Evolutionary conservation across 2,329 filamentous ascomycete species (phyloP).

Genomic region (Colletotrichum tofieldiae): DNA sequence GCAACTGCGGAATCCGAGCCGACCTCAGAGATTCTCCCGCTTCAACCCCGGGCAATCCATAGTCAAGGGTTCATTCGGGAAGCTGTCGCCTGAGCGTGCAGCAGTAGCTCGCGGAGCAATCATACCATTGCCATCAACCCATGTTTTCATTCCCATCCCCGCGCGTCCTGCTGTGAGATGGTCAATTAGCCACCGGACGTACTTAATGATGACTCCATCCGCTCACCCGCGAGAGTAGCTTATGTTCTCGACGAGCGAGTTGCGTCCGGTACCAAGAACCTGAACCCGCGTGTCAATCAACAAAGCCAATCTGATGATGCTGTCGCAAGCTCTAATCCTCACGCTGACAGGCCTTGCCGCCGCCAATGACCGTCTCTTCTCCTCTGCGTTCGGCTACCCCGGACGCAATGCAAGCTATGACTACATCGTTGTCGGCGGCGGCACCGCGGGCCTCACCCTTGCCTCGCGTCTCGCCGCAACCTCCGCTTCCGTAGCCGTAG

Average conservation of each 20-base stretch:
- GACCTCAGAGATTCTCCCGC: constrained; percentile 9
- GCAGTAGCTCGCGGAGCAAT: not conserved
- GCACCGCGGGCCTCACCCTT: constrained; percentile 55
- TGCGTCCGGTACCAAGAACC: not conserved
- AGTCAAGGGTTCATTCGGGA: not conserved
- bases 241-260: not conserved
- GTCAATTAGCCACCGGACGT: not conserved
- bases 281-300: not conserved
- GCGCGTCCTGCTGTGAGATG: not conserved
- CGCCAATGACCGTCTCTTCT: constrained; percentile 31
- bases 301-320: not conserved
- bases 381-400: constrained; percentile 42
- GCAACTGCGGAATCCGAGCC: constrained; percentile 19
- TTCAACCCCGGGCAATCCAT: not conserved
- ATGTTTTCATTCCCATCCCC: not conserved
- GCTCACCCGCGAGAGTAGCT: not conserved
- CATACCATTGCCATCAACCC: not conserved
- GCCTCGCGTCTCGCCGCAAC: constrained; percentile 53
- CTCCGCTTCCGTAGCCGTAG: constrained; percentile 53
- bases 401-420: constrained; percentile 43
- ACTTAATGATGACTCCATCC: not conserved
- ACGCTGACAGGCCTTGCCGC: not conserved
- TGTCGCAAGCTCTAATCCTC: constrained; percentile 7
- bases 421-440: constrained; percentile 54
- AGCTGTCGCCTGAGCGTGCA: constrained; percentile 2